These are phyloP conservation scores for Chionographis japonica DNA, from an alignment of 106 monocot species.

Conservation along the genomic window DNA sequence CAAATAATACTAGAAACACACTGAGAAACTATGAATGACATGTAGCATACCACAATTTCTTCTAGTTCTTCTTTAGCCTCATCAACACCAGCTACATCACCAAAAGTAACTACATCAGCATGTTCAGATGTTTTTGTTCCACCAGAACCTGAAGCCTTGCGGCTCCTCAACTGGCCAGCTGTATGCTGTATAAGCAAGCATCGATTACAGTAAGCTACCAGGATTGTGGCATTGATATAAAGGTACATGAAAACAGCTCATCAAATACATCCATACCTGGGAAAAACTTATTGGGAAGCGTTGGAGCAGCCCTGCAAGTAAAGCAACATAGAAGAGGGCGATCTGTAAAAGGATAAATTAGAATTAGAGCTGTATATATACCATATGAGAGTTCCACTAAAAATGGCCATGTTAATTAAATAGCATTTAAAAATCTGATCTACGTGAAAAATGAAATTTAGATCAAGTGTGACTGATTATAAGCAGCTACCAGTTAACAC, in stretches of 20 bases:
- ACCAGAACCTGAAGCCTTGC: slow-evolving; percentile 62
- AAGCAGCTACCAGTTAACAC: too few species aligned
- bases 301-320: slow-evolving; percentile 77
- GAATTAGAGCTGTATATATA: slow-evolving; percentile 1
- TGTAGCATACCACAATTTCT: slow-evolving; percentile 86
- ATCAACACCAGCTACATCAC: slow-evolving; percentile 98
- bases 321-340: slow-evolving; percentile 76
- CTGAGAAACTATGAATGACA: background rate
- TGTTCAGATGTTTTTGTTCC: slow-evolving; percentile 74
- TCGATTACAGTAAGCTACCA: background rate
- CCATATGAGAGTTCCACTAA: too few species aligned
- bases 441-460: too few species aligned
- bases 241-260: background rate
- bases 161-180: slow-evolving; percentile 78
- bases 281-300: slow-evolving; percentile 90
- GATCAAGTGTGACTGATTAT: too few species aligned
- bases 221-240: background rate
- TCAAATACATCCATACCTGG: slow-evolving; percentile 37
- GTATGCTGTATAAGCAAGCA: slow-evolving; percentile 44
- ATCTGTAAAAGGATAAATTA: slow-evolving; percentile 43
- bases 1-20: background rate
- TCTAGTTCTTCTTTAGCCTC: slow-evolving; percentile 99
- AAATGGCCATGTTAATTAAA: too few species aligned
- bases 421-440: too few species aligned
- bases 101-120: slow-evolving; percentile 79